Conservation (phyloP, 2,329 filamentous ascomycete species). For the Alternaria metachromatica region DNA sequence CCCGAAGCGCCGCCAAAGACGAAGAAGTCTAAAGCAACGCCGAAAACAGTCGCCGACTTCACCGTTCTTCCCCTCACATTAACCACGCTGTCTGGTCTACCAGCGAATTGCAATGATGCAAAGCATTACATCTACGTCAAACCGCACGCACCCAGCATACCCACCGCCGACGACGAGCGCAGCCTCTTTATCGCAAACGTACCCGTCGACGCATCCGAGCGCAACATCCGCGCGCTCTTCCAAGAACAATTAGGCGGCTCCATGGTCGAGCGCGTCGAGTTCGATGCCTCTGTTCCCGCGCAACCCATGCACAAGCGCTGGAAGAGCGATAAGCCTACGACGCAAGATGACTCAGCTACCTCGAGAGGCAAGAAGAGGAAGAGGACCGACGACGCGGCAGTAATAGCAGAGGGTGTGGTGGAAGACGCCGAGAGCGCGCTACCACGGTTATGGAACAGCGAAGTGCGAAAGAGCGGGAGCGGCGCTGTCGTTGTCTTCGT, state of each 20-base stretch:
- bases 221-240: constrained; percentile 79
- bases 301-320: constrained; percentile 57
- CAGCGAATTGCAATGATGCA: constrained; percentile 53
- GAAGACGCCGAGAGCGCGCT: constrained; percentile 68
- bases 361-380: constrained; percentile 62
- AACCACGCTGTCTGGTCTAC: constrained; percentile 52
- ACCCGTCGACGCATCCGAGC: constrained; percentile 80
- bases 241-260: constrained; percentile 75
- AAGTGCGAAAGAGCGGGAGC: constrained; percentile 74
- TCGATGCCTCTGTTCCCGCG: constrained; percentile 60
- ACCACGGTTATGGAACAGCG: constrained; percentile 75
- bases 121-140: constrained; percentile 89
- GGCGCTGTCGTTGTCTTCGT: constrained; percentile 84
- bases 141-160: constrained; percentile 75
- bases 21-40: constrained; percentile 24
- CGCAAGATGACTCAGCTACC: constrained; percentile 45
- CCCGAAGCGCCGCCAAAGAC: constrained; percentile 19
- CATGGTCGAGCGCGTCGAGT: constrained; percentile 77
- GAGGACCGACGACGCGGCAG: constrained; percentile 46
- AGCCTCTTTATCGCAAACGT: constrained; percentile 92
- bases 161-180: constrained; percentile 69
- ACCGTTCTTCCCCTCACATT: constrained; percentile 72
- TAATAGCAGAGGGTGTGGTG: constrained; percentile 48
- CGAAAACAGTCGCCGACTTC: constrained; percentile 64
- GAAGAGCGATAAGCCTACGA: constrained; percentile 39